phyloP scores from a whole-genome alignment of 1,284 basidiomycete genomes.

The Ceratobasidium papillatum region DNA sequence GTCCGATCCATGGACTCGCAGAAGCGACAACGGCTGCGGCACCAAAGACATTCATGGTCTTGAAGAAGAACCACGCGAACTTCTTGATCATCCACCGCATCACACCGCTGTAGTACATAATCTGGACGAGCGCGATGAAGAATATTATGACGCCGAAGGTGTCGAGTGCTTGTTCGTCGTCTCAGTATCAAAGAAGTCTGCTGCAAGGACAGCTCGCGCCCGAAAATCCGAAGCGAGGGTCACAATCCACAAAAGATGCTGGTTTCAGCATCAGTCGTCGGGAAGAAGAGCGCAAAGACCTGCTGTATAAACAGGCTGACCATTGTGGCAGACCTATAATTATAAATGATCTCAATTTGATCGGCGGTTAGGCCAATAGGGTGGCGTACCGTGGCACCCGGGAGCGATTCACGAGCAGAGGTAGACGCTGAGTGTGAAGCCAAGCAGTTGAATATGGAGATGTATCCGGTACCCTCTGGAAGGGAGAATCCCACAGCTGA shows the following conservation, averaged over 20 bases:
- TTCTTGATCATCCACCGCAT: slow-evolving; percentile 90
- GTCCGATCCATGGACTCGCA: slow-evolving; percentile 92
- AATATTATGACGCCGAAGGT: slow-evolving; percentile 75
- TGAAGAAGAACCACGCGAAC: slow-evolving; percentile 94
- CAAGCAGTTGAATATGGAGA: slow-evolving; percentile 80
- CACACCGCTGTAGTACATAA: slow-evolving; percentile 85
- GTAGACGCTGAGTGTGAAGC: slow-evolving; percentile 81
- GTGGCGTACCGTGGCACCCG: slow-evolving; percentile 69
- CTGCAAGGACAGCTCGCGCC: slow-evolving; percentile 68
- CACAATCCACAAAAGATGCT: slow-evolving; percentile 83
- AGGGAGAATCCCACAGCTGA: slow-evolving; percentile 84
- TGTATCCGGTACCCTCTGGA: slow-evolving; percentile 66
- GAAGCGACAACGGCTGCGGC: slow-evolving; percentile 93
- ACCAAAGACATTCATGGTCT: slow-evolving; percentile 84
- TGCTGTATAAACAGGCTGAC: slow-evolving; percentile 87
- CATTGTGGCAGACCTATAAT: slow-evolving; percentile 77
- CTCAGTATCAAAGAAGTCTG: slow-evolving; percentile 74
- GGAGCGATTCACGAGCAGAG: slow-evolving; percentile 66
- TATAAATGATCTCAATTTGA: slow-evolving; percentile 41
- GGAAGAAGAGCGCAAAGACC: slow-evolving; percentile 83
- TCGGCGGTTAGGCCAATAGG: not conserved
- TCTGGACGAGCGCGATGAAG: slow-evolving; percentile 87
- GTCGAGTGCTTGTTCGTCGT: slow-evolving; percentile 70
- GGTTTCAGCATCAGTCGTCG: slow-evolving; percentile 82
- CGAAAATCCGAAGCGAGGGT: slow-evolving; percentile 77